Evolutionary conservation across 23 red algal species (phyloP), one percentile per base, ranked within the genome.

Genomic region (Gracilaria gracilis): DNA sequence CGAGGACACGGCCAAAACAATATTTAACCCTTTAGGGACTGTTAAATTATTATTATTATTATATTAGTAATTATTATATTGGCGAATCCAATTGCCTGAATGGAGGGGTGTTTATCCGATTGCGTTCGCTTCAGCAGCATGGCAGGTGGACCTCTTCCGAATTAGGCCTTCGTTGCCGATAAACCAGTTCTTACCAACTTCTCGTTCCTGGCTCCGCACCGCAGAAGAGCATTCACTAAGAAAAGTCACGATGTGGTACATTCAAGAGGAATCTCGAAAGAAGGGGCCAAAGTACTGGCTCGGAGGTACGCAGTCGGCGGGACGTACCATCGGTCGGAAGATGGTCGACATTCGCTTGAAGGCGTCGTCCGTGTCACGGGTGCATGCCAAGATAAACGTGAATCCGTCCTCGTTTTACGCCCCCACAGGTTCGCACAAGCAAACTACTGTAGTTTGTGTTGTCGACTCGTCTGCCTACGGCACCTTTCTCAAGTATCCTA

Each of bases 321-420:
- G 79, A 6, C 89, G 89, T 32, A 92, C 89, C 32, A 92, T 92
- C 47, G 89, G 89, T 61, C 89, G 89, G 58, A 92, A 92, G 51
- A 32, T 71, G 54, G 89, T 92, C 62, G 79, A 92, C 80, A 92
- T 92, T 38, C 89, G 89, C 20, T 67, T 92, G 34, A 83, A 72
- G 50, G 79, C 80, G 19, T 83, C 77, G 6, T 92, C 89, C 37
- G 89, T 92, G 24, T 92, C 89, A 12, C 61, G 89, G 28, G 67
- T 78, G 29, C 89, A 92, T 46, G 89, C 89, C 15, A 82, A 51
- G 12, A 50, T 92, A n/a, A 36, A 15, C 35, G 79, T 92, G 8
- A 47, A 79, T 17, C 70, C 27, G 0, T 61, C 89, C 65, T 71
- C 89, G 25, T 92, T 78, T 55, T 92, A 76, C 65, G 69, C 89